Conservation (phyloP, 2,329 filamentous ascomycete species). For the Ophiocordyceps sinensis region DNA sequence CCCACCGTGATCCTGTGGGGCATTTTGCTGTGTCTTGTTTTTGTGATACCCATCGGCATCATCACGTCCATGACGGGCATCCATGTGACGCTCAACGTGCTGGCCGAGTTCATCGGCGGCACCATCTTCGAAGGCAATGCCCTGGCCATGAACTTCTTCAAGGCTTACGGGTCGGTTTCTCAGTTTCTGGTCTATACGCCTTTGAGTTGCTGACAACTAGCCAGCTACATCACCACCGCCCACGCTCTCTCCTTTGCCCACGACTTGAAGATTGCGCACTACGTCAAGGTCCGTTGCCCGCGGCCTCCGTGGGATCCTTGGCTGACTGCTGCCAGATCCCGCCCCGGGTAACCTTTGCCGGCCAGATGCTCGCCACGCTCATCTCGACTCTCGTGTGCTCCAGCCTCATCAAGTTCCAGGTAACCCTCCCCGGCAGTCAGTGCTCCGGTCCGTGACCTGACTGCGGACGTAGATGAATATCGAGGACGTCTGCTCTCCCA, state of each 20-base stretch:
- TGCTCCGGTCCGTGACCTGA: no score
- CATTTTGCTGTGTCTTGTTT: slow-evolving; percentile 23
- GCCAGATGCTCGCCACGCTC: slow-evolving; percentile 19
- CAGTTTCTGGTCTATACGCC: not conserved
- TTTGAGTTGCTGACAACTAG: not conserved
- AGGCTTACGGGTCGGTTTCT: slow-evolving; percentile 18
- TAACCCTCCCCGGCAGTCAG: slow-evolving; percentile 1
- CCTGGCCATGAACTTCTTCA: slow-evolving; percentile 32
- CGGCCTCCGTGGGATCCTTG: no score
- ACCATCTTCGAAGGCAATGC: slow-evolving; percentile 26
- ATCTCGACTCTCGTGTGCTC: slow-evolving; percentile 18
- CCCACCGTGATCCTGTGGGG: slow-evolving; percentile 28
- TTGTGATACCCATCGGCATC: slow-evolving; percentile 29
- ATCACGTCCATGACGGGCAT: slow-evolving; percentile 25
- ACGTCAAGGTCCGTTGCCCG: slow-evolving; percentile 23
- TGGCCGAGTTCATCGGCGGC: slow-evolving; percentile 34
- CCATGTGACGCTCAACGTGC: slow-evolving; percentile 26
- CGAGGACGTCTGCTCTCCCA: slow-evolving; percentile 19
- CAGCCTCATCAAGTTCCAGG: slow-evolving; percentile 22
- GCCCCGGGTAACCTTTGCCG: slow-evolving; percentile 19
- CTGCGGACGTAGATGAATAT: slow-evolving; percentile 7
- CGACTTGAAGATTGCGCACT: slow-evolving; percentile 23
- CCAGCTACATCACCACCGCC: slow-evolving; percentile 16
- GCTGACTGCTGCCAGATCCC: slow-evolving; percentile 11
- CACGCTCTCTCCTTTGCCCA: slow-evolving; percentile 21